Percentiles rank a stretch among this genome's conserved stretches.
Evolutionary conservation across 225 moss, liverwort and hornwort genomes (phyloP).

Genomic region (Anthoceros angustus): DNA sequence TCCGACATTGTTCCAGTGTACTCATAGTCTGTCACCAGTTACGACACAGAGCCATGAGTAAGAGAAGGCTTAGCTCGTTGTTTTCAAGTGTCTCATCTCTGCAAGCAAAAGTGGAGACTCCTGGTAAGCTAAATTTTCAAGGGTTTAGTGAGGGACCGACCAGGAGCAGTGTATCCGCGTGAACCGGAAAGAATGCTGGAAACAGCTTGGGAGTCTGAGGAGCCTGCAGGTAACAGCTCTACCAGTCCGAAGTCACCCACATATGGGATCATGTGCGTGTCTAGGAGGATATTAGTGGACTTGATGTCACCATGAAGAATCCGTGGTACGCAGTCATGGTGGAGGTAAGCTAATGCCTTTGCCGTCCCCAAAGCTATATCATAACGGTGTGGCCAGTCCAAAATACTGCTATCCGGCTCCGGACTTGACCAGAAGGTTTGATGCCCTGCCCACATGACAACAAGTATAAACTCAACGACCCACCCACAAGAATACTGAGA

Average conservation of each 20-base stretch:
- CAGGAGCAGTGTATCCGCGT: not conserved
- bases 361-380: not conserved
- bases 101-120: not conserved
- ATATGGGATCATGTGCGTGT: not conserved
- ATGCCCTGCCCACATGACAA: not conserved
- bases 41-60: not conserved
- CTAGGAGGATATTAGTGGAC: not conserved
- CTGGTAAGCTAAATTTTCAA: not conserved
- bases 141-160: not conserved
- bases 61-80: not conserved
- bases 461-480: not conserved
- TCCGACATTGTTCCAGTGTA: not conserved
- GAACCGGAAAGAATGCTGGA: not conserved
- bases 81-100: not conserved
- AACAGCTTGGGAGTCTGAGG: not conserved
- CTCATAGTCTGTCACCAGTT: not conserved
- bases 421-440: not conserved
- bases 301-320: not conserved
- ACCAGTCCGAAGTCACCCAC: not conserved
- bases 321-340: slow-evolving; percentile 4
- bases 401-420: not conserved
- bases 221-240: not conserved
- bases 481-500: not conserved
- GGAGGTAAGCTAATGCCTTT: not conserved
- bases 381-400: not conserved